Percentiles rank a stretch among this genome's conserved stretches.
Conservation (phyloP, 495 filamentous ascomycete species). For the Xeromyces bisporus region DNA sequence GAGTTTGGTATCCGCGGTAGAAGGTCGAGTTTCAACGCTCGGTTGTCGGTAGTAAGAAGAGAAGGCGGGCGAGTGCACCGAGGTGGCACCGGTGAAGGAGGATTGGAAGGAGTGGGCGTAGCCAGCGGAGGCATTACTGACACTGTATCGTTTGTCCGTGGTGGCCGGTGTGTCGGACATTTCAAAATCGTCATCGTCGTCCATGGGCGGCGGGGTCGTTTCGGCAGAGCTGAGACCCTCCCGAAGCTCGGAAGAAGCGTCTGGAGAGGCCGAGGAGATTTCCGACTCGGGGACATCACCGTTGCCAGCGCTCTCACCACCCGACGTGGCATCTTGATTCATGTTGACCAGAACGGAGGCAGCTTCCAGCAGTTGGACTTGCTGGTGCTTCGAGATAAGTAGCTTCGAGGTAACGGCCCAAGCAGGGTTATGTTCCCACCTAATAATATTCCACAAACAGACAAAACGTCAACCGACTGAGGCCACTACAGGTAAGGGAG, state of each 20-base stretch:
- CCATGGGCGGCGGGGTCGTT: conserved; percentile 37
- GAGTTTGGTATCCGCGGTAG: conserved; percentile 40
- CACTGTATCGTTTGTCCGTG: conserved; percentile 29
- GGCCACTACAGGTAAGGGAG: conserved; percentile 6
- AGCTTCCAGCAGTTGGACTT: conserved; percentile 93
- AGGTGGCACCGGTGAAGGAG: conserved; percentile 29
- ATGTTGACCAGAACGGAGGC: conserved; percentile 88
- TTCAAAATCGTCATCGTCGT: conserved; percentile 20
- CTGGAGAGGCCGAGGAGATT: conserved; percentile 64
- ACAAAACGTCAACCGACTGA: conserved; percentile 24
- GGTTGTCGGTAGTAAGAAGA: conserved; percentile 28
- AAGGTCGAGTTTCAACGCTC: conserved; percentile 47
- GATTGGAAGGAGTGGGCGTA: conserved; percentile 82
- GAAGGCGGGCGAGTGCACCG: conserved; percentile 30
- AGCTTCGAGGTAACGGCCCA: conserved; percentile 96
- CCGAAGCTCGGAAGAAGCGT: conserved; percentile 55
- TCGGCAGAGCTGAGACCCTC: conserved; percentile 47
- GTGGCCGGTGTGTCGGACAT: conserved; percentile 22
- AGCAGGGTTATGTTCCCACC: conserved; percentile 98
- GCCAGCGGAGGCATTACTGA: conserved; percentile 40
- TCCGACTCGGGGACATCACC: conserved; percentile 56
- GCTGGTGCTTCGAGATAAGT: conserved; percentile 97
- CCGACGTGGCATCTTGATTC: conserved; percentile 46
- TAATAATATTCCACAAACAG: conserved; percentile 35
- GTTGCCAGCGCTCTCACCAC: too few species aligned